Evolutionary conservation across 257 asterid genomes (phyloP).

Genomic region (Penstemon davidsonii): DNA sequence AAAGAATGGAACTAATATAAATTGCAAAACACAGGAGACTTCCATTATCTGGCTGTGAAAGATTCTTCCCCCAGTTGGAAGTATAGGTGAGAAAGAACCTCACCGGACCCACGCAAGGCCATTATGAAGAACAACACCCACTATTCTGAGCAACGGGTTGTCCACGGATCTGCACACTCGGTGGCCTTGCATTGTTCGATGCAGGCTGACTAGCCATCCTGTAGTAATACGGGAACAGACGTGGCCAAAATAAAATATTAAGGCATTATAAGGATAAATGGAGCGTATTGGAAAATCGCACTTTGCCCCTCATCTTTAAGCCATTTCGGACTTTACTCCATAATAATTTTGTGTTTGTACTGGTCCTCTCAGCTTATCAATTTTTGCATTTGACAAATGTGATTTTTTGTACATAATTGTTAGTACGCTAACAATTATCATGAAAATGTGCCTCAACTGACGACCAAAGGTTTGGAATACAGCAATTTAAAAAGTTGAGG

Average conservation of each 20-base stretch:
- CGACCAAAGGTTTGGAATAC: no score
- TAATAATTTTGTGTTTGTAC: no score
- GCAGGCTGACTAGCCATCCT: constrained; percentile 83
- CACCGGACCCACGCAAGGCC: constrained; percentile 17
- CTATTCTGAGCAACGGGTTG: constrained; percentile 72
- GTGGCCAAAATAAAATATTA: neutral
- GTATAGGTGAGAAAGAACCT: constrained; percentile 13
- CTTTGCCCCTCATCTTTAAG: no score
- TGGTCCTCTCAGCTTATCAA: no score
- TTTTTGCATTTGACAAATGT: no score
- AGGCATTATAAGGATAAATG: neutral
- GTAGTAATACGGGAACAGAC: neutral
- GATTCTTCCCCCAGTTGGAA: constrained; percentile 24
- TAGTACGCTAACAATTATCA: no score
- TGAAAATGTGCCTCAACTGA: no score
- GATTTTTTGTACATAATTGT: no score
- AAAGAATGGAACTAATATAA: constrained; percentile 41
- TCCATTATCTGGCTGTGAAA: constrained; percentile 4
- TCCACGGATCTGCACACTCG: constrained; percentile 74
- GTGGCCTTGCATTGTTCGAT: constrained; percentile 53
- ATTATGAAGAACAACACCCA: constrained; percentile 65
- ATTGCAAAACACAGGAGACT: constrained; percentile 21
- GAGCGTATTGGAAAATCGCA: neutral
- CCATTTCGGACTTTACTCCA: no score
- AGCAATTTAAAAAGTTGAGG: no score